Base-by-base conservation (phyloP, 148 eudicot species). In the Selenicereus undatus region DNA sequence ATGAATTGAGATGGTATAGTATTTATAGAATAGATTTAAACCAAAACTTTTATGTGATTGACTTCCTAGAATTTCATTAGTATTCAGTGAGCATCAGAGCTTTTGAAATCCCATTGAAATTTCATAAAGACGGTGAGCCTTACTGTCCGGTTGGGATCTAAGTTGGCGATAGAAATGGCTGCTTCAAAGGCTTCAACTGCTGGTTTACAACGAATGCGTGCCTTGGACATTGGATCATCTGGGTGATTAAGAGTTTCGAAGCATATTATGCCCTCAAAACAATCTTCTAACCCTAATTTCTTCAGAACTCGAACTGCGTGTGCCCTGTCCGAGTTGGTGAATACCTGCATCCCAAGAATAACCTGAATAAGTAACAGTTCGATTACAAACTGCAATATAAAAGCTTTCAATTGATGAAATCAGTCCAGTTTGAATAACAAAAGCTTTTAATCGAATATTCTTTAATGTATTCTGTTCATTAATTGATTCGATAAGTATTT, bases 201-300 rank as follows among this genome's bases (percentile, higher is more conserved):
- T 9, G 99, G 99, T 76, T 95, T 95, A 79, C 99, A 93, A 54
- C 93, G 85, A 72, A 93, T 86, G 20, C 62, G 50, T 1, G 83
- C 81, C 32, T 84, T 74, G 16, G 83, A 77, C 51, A 18, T 39
- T n/a, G 56, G 79, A 69, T 87, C 45, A 20, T 78, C 18, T 4
- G 74, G 79, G 8, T 83, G 87, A 84, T 95, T 95, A 14, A 95
- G 91, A 65, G 99, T 92, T 81, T 95, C 99, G 75, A 95, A 95
- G 84, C 97, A 93, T 74, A 95, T 95, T 26, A 95, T 82, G 11
- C 97, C 99, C 76, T 95, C 93, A 66, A 95, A 95, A 71, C 99
- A 95, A 77, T 90, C 99, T 89, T 91, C 99, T 79, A 95, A 83
- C 2, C 92, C 90, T 76, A 92, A 68, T 79, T 85, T 89, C 4